A percentile compares a stretch with the other conserved stretches of the same genome.
phyloP scores from a whole-genome alignment of 352 stramenopile genomes.

The Globisporangium nagaii region DNA sequence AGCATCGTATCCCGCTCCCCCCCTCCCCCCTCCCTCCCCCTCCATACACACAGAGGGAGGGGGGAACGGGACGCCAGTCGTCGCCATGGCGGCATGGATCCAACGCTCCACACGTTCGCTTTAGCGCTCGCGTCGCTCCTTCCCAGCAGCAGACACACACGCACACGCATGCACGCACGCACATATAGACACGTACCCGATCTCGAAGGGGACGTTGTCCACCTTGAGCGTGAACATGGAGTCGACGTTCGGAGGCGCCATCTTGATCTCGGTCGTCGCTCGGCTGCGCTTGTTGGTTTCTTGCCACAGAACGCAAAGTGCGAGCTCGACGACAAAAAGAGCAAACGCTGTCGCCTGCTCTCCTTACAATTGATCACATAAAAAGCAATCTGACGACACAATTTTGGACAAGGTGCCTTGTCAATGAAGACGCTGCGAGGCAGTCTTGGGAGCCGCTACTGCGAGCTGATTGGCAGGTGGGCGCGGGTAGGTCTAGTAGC shows the following conservation, averaged over 20 bases:
- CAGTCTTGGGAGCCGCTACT: no score
- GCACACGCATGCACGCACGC: background rate
- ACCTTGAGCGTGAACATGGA: conserved; percentile 86
- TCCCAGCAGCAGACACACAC: background rate
- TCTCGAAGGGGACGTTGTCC: conserved; percentile 83
- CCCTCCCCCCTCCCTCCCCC: background rate
- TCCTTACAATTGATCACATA: no score
- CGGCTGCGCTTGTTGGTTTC: no score
- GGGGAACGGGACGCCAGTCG: background rate
- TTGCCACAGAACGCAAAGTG: no score
- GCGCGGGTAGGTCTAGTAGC: no score
- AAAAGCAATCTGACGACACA: no score
- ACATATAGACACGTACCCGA: conserved; percentile 33
- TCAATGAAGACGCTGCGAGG: no score
- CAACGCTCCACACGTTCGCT: background rate
- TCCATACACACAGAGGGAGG: background rate
- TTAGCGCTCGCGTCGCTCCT: background rate
- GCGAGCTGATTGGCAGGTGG: no score
- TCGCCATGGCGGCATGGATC: background rate
- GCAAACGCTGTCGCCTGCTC: no score
- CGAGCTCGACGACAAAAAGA: no score
- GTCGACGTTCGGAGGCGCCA: conserved; percentile 75
- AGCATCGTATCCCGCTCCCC: no score
- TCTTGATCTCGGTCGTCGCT: conserved; percentile 20
- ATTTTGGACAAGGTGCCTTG: no score